Evolutionary conservation across 2,329 filamentous ascomycete genomes (phyloP), one percentile per base, ranked within the genome.

Genomic region (Hypoxylon sp.): DNA sequence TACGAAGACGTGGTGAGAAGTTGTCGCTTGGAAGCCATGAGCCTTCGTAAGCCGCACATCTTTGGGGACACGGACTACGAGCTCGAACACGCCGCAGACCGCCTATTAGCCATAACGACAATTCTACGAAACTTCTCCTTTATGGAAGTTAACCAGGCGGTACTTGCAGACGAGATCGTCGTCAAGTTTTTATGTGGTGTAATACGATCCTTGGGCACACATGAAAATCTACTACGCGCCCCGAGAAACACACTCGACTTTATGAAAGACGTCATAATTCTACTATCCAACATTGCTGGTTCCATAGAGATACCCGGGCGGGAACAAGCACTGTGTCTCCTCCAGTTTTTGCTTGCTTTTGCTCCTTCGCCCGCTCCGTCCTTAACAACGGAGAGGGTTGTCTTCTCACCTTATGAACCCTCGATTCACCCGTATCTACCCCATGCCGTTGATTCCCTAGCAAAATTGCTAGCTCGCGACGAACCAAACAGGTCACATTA

Each of bases 71-170:
- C 85, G 12, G 91, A 90, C 28, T 95, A 97, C 76, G 89, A 95
- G 53, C 85, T 97, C 2, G 93, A 97, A 73, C 89, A 92, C 51
- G 92, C 94, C 2, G 93, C 94, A 3, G 94, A 97, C 72, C 88
- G 91, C 63, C 80, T 99, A 49, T 89, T 98, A 59, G 96, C 93
- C 74, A 91, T 98, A 69, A 97, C 93, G 1, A 97, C 93, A 0
- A 94, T 97, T 60, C 80, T 99, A 48, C 91, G 96, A 63, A 99
- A 99, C 72, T 85, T 97, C 14, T 98, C 96, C 0, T 97, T 97
- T 77, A 76, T 91, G 86, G 79, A 87, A 76, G 80, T 59, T 26
- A 98, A 97, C 71, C 93, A 96, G 71, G 78, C 79, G 3, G 80
- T 89, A 0, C 85, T 99, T 9, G 92, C 93, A 0, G 91, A 93